A percentile compares a stretch with the other conserved stretches of the same genome.
These are phyloP conservation scores for Penicillium hordei DNA, from an alignment of 2,329 filamentous ascomycete species.

Conservation along the genomic window DNA sequence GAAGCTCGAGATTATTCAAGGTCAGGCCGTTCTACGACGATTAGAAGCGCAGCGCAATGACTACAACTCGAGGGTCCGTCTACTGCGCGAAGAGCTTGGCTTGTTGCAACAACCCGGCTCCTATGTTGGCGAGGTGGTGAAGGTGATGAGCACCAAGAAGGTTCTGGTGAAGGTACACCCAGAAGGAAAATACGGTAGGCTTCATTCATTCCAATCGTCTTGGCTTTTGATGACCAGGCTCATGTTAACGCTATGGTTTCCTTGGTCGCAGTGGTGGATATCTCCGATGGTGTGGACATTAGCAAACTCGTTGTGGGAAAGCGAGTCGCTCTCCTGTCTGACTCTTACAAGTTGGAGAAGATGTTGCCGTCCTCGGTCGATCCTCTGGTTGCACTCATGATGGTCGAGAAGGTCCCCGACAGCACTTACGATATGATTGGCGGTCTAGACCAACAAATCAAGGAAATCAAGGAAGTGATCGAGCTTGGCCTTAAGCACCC, in stretches of 20 bases:
- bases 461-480: constrained; percentile 99
- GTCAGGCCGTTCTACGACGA: constrained; percentile 89
- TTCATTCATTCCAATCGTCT: not conserved
- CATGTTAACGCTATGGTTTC: constrained; percentile 8
- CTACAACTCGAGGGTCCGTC: constrained; percentile 95
- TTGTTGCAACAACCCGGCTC: constrained; percentile 95
- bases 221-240: not conserved
- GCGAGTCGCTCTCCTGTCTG: constrained; percentile 91
- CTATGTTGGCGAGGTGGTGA: constrained; percentile 99
- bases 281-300: constrained; percentile 91
- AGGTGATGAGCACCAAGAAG: constrained; percentile 99
- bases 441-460: constrained; percentile 97
- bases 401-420: constrained; percentile 99
- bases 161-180: constrained; percentile 98
- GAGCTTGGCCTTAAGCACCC: constrained; percentile 98
- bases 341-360: constrained; percentile 98
- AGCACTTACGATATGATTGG: constrained; percentile 99
- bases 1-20: constrained; percentile 99
- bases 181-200: constrained; percentile 96
- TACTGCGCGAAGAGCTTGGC: constrained; percentile 92
- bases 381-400: constrained; percentile 98
- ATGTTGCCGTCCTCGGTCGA: constrained; percentile 98
- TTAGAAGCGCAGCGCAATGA: constrained; percentile 98
- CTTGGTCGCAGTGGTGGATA: constrained; percentile 74
- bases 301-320: constrained; percentile 95